These are phyloP conservation scores for Aurinia saxatilis DNA, from an alignment of 345 rosid species.

Conservation along the genomic window DNA sequence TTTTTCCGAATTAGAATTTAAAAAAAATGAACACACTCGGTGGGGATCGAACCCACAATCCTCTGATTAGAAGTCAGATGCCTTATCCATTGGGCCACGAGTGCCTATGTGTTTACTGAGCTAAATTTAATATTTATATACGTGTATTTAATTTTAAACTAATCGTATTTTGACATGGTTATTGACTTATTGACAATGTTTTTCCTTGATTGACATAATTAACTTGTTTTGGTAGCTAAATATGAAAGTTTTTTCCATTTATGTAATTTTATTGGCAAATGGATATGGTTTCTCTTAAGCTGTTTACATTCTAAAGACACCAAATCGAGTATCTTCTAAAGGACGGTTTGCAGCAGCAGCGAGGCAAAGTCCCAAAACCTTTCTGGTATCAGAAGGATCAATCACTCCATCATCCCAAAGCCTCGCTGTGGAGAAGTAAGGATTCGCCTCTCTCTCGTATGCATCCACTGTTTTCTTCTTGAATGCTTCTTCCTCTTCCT, in stretches of 20 bases:
- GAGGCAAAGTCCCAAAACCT: slow-evolving; percentile 57
- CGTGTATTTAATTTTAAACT: not conserved
- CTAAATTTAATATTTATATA: no score
- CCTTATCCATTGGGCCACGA: slow-evolving; percentile 19
- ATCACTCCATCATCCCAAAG: slow-evolving; percentile 97
- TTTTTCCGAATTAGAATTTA: no score
- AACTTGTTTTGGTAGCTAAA: not conserved
- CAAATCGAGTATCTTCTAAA: slow-evolving; percentile 58
- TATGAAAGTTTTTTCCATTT: not conserved
- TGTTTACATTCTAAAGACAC: slow-evolving; percentile 84
- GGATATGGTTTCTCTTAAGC: not conserved
- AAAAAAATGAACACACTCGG: not conserved
- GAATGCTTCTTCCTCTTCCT: slow-evolving; percentile 65
- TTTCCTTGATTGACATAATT: not conserved
- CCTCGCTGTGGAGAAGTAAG: slow-evolving; percentile 83
- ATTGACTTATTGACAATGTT: not conserved
- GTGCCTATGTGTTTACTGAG: not conserved
- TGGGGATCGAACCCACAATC: slow-evolving; percentile 11
- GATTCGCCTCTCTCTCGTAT: slow-evolving; percentile 72
- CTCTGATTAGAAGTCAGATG: slow-evolving; percentile 16
- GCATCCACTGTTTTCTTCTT: slow-evolving; percentile 69
- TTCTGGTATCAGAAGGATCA: slow-evolving; percentile 87
- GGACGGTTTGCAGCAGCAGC: slow-evolving; percentile 62
- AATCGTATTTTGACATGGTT: no score
- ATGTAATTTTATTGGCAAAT: not conserved